These are phyloP conservation scores for Monilinia aucupariae DNA, from an alignment of 2,329 filamentous ascomycete genomes.

Conservation along the genomic window DNA sequence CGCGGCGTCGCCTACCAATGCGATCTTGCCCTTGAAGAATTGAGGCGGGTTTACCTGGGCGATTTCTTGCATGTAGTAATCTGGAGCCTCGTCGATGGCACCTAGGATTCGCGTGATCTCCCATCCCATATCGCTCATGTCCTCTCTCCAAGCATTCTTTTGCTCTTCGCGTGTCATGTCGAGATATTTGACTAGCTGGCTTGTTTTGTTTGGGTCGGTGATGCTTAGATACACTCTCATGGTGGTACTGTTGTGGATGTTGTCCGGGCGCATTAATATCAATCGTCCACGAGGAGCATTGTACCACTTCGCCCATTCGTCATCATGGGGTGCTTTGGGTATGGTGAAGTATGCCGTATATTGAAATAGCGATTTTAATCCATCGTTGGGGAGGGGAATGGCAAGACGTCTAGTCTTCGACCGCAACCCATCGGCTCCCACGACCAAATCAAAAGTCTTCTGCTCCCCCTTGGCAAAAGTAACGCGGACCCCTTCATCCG, in stretches of 20 bases:
- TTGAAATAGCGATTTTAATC: constrained; percentile 27
- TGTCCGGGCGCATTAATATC: constrained; percentile 2
- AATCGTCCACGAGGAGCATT: background rate
- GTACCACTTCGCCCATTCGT: constrained; percentile 8
- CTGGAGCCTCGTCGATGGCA: constrained; percentile 35
- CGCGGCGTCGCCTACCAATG: constrained; percentile 51
- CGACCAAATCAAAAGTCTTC: constrained; percentile 40
- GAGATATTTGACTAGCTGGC: background rate
- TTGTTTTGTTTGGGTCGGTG: background rate
- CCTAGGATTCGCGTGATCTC: constrained; percentile 37
- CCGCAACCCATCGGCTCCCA: constrained; percentile 45
- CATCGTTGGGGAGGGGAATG: constrained; percentile 39
- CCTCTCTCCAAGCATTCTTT: background rate
- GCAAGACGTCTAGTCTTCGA: constrained; percentile 44
- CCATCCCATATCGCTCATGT: constrained; percentile 37
- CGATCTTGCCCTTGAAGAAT: constrained; percentile 37
- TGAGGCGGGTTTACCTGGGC: constrained; percentile 39
- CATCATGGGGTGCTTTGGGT: constrained; percentile 33
- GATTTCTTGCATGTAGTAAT: constrained; percentile 40
- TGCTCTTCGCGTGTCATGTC: background rate
- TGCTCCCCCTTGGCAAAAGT: background rate
- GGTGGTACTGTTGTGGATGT: background rate
- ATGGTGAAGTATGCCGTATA: constrained; percentile 43
- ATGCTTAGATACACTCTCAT: constrained; percentile 3
- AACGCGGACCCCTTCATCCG: background rate